Percentiles rank a stretch among this genome's conserved stretches.
Evolutionary conservation across 768 basidiomycete genomes (phyloP).

Genomic region (Xanthoconium purpureum): DNA sequence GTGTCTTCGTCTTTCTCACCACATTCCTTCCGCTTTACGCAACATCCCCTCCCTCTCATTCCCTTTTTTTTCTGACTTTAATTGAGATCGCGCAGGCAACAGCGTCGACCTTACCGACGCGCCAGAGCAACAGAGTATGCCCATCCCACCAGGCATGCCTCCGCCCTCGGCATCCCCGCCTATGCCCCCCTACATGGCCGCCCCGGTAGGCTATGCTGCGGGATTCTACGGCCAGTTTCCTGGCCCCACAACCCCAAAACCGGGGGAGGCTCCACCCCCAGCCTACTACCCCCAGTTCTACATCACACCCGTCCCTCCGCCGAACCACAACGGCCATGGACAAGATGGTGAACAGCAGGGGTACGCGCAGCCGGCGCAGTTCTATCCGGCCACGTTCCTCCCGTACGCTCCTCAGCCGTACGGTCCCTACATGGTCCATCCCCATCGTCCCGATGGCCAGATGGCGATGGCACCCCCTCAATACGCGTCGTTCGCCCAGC

Average conservation of each 20-base stretch:
- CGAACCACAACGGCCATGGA: constrained; percentile 36
- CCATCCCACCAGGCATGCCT: constrained; percentile 41
- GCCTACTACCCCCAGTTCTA: constrained; percentile 52
- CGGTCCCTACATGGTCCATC: constrained; percentile 47
- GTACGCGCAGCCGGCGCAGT: constrained; percentile 41
- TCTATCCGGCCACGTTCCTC: constrained; percentile 48
- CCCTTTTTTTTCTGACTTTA: constrained; percentile 40
- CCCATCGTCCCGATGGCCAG: constrained; percentile 41
- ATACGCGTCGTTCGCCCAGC: constrained; percentile 38
- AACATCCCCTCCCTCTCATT: constrained; percentile 7
- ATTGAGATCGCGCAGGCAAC: constrained; percentile 58
- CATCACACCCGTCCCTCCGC: constrained; percentile 44
- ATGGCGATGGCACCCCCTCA: constrained; percentile 33
- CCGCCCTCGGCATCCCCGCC: constrained; percentile 46
- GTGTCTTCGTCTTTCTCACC: constrained; percentile 37
- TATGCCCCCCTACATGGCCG: constrained; percentile 49
- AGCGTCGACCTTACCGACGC: constrained; percentile 45
- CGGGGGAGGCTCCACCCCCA: constrained; percentile 47
- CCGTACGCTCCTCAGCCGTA: constrained; percentile 47
- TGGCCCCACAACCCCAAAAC: constrained; percentile 45
- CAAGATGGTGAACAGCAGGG: constrained; percentile 42
- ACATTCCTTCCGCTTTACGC: constrained; percentile 17
- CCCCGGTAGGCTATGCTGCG: constrained; percentile 49
- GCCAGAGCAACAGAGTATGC: constrained; percentile 41
- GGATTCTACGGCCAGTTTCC: constrained; percentile 58